Evolutionary conservation across 345 rosid genomes (phyloP).

Genomic region (Gossypium arboreum): DNA sequence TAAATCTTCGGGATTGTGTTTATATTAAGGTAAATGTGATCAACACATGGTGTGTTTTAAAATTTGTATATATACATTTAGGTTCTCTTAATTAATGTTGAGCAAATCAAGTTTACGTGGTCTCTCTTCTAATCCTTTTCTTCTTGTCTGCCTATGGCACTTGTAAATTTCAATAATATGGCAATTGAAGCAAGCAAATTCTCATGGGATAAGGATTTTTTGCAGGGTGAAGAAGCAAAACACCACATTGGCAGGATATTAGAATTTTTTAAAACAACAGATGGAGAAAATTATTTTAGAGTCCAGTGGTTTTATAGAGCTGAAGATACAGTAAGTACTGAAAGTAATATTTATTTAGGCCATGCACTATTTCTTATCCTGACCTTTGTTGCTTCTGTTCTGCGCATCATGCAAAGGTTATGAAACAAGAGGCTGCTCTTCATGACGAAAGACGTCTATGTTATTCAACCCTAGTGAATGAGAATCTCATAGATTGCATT

Average conservation of each 20-base stretch:
- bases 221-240: constrained; percentile 63
- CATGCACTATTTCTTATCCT: constrained; percentile 15
- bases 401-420: constrained; percentile 47
- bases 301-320: constrained; percentile 96
- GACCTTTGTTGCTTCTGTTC: constrained; percentile 9
- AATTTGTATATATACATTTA: neutral
- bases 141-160: neutral
- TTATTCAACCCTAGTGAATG: constrained; percentile 82
- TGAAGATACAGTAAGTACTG: constrained; percentile 71
- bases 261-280: constrained; percentile 75
- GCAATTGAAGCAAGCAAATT: neutral
- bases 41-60: neutral
- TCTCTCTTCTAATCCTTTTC: neutral
- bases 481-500: constrained; percentile 79
- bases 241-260: constrained; percentile 63
- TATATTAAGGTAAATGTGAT: constrained; percentile 51
- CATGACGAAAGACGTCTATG: constrained; percentile 74
- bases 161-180: constrained; percentile 3
- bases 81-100: neutral
- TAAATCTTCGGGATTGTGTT: constrained; percentile 71
- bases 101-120: neutral
- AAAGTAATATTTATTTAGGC: constrained; percentile 16
- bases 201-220: constrained; percentile 19
- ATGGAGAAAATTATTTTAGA: constrained; percentile 66
- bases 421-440: constrained; percentile 53